Conservation (phyloP, 2,329 filamentous ascomycete genomes). For the Curvularia verruculosa region DNA sequence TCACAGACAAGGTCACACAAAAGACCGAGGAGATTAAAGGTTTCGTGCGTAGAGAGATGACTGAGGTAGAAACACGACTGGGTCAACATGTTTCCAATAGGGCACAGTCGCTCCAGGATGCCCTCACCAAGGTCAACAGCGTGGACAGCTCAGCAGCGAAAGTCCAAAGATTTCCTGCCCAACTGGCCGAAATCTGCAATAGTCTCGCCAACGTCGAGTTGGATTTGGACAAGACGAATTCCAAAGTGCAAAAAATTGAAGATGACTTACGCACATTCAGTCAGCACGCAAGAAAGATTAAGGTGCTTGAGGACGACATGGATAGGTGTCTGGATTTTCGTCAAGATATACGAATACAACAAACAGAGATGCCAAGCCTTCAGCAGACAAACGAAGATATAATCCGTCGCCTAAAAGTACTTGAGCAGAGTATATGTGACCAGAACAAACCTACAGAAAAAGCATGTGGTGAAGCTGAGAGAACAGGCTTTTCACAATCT, state of each 20-base stretch:
- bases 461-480: not conserved
- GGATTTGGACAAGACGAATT: not conserved
- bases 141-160: conserved; percentile 1
- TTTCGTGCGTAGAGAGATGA: not conserved
- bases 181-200: conserved; percentile 4
- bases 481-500: not conserved
- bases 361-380: not conserved
- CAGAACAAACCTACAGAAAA: not conserved
- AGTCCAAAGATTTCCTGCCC: not conserved
- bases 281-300: not conserved
- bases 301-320: not conserved
- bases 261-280: not conserved
- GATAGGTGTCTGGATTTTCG: not conserved
- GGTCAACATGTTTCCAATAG: not conserved
- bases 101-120: not conserved
- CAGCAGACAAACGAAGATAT: not conserved
- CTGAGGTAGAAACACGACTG: not conserved
- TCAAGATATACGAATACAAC: too few relatives aligned
- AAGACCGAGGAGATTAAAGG: not conserved
- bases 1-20: not conserved
- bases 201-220: not conserved
- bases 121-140: not conserved
- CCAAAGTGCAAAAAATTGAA: not conserved
- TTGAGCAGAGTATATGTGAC: not conserved
- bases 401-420: not conserved